Evolutionary conservation across 2,329 filamentous ascomycete genomes (phyloP), one percentile per base, ranked within the genome.

Genomic region (Talaromyces sp.): DNA sequence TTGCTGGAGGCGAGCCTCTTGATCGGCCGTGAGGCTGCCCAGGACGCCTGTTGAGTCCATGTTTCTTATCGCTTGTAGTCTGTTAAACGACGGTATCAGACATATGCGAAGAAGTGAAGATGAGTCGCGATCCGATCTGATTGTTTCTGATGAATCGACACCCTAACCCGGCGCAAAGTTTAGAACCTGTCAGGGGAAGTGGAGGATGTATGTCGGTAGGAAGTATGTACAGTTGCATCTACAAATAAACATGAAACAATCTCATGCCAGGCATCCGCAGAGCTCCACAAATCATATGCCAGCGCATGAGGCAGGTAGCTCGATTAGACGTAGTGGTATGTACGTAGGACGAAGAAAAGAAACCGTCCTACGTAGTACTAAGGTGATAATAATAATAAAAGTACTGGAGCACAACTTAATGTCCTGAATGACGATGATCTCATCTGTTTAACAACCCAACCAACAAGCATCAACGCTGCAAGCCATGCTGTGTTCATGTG

Each of bases 1-100:
- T 70, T 93, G 87, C 67, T 88, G 89, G 60, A 99, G 78, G 76
- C 94, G 96, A 62, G 84, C 83, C 66, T 96, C 89, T 75, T 99
- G 86, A 60, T 96, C 91, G 2, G 84, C 73, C 13, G 90, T 96
- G 57, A 99, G 79, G 65, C 89, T 96, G 58, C 91, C 91, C 53
- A 91, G 84, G 62, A 91, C 86, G 43, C 94, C 93, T 45, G 57
- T 59, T 22, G 39, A 19, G 11, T 59, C 43, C 57, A 59, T 59
- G 7, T 33, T 35, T n/a, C n/a, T 15, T 19, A 17, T 17, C 25
- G 17, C n/a, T 43, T 40, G 15, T 28, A 9, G 13, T 41, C 9
- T 41, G 8, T 35, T 22, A 13, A 21, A 2, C 11, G 17, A 41
- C 4, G 3, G 25, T 8, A 21, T 11, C 39, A 22, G 19, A 25